Conservation (phyloP, 768 basidiomycete species). For the Hygrophoropsis aurantiaca region DNA sequence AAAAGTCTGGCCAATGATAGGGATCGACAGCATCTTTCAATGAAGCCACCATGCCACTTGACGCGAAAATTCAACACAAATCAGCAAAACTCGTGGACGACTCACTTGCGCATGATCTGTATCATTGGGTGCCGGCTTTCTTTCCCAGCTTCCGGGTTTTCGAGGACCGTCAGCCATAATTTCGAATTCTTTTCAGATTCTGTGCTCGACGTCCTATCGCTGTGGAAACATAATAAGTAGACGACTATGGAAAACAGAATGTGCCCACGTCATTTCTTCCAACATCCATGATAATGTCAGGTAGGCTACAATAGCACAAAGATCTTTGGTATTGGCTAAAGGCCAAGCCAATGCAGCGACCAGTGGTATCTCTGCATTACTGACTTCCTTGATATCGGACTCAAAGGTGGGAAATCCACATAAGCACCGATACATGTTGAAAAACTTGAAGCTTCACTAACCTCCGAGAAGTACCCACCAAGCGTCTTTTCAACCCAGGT, state of each 20-base stretch:
- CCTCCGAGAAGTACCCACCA: conserved; percentile 21
- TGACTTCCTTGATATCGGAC: conserved; percentile 20
- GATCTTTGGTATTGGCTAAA: conserved; percentile 16
- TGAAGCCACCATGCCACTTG: conserved; percentile 21
- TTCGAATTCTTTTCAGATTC: conserved; percentile 14
- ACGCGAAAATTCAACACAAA: not conserved
- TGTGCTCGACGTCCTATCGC: conserved; percentile 24
- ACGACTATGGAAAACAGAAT: not conserved
- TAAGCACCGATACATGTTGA: not conserved
- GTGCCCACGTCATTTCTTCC: conserved; percentile 25
- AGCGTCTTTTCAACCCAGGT: conserved; percentile 22
- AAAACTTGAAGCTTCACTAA: conserved; percentile 4
- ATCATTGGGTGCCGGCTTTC: conserved; percentile 22
- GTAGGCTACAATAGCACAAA: conserved; percentile 24
- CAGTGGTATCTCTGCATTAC: conserved; percentile 24
- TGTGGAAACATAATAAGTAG: conserved; percentile 6
- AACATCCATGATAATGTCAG: conserved; percentile 32
- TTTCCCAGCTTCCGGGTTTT: conserved; percentile 14
- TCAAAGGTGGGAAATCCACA: not conserved
- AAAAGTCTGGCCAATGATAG: conserved; percentile 28
- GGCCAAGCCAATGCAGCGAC: conserved; percentile 24
- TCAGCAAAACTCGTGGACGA: no score
- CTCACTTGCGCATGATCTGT: conserved; percentile 23
- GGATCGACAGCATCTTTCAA: conserved; percentile 22
- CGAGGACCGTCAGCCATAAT: conserved; percentile 22